Evolutionary conservation across 2,329 filamentous ascomycete genomes (phyloP).

Genomic region (Epichloe coenophiala): DNA sequence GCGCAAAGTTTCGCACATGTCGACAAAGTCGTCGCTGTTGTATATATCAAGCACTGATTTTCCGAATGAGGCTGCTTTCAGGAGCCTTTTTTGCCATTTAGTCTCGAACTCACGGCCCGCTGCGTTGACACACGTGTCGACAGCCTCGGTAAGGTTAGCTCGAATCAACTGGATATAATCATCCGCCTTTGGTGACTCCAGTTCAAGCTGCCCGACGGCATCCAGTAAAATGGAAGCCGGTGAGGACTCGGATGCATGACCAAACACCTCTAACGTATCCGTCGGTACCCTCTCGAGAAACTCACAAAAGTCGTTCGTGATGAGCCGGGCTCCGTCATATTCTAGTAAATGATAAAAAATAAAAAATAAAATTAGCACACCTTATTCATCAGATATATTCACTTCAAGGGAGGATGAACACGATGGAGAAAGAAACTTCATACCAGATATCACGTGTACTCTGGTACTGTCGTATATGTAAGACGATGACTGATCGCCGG

Average conservation of each 20-base stretch:
- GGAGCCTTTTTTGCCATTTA: constrained; percentile 86
- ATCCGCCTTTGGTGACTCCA: constrained; percentile 91
- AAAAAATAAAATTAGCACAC: neutral
- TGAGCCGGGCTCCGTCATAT: constrained; percentile 72
- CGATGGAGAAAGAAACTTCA: constrained; percentile 12
- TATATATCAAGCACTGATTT: constrained; percentile 96
- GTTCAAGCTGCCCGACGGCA: constrained; percentile 79
- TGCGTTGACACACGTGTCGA: constrained; percentile 85
- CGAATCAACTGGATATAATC: constrained; percentile 95
- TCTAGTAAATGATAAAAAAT: constrained; percentile 25
- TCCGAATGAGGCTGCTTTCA: constrained; percentile 95
- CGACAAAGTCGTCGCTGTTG: constrained; percentile 96
- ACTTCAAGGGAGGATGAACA: neutral
- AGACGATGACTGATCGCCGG: constrained; percentile 58
- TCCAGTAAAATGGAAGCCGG: constrained; percentile 88
- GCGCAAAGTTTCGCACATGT: constrained; percentile 89
- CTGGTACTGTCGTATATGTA: constrained; percentile 85
- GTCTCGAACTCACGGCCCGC: constrained; percentile 83
- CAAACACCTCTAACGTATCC: constrained; percentile 79
- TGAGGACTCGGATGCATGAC: constrained; percentile 75
- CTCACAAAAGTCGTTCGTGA: constrained; percentile 92
- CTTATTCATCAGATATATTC: neutral
- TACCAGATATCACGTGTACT: constrained; percentile 77
- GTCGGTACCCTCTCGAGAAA: constrained; percentile 90
- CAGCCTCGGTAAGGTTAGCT: constrained; percentile 75